Evolutionary conservation across 140 eudicot species (phyloP).

Genomic region (Eryngium alpinum): DNA sequence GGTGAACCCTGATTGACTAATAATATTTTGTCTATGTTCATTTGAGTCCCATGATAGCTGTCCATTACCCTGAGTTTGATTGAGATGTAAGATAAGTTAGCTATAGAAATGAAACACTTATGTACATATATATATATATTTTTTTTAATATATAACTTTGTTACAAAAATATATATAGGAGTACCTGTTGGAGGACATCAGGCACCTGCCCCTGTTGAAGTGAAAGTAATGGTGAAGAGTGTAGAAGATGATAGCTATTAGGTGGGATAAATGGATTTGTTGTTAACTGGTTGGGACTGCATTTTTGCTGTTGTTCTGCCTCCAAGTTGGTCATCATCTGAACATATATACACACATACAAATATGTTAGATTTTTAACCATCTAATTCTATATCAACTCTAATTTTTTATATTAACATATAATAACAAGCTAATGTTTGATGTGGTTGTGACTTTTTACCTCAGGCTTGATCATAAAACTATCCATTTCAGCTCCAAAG

Average conservation of each 20-base stretch:
- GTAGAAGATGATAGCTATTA: conserved; percentile 33
- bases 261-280: conserved; percentile 38
- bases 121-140: not conserved
- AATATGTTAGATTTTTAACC: too few relatives aligned
- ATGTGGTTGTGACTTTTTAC: too few relatives aligned
- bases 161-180: too few relatives aligned
- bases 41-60: conserved; percentile 63
- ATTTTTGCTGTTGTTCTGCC: conserved; percentile 32
- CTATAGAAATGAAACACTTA: not conserved
- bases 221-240: conserved; percentile 29
- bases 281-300: conserved; percentile 29
- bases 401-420: too few relatives aligned
- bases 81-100: not conserved
- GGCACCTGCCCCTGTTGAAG: conserved; percentile 52
- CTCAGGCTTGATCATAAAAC: conserved; percentile 62
- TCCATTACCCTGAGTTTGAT: conserved; percentile 56
- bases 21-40: conserved; percentile 55
- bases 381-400: too few relatives aligned
- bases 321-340: conserved; percentile 29
- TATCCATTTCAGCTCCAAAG: conserved; percentile 64
- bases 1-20: conserved; percentile 41
- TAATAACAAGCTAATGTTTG: too few relatives aligned
- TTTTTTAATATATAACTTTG: not conserved
- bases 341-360: too few relatives aligned
- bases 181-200: conserved; percentile 44